These are phyloP conservation scores for Talaromyces sp. DNA, from an alignment of 2,329 filamentous ascomycete genomes.

Conservation along the genomic window DNA sequence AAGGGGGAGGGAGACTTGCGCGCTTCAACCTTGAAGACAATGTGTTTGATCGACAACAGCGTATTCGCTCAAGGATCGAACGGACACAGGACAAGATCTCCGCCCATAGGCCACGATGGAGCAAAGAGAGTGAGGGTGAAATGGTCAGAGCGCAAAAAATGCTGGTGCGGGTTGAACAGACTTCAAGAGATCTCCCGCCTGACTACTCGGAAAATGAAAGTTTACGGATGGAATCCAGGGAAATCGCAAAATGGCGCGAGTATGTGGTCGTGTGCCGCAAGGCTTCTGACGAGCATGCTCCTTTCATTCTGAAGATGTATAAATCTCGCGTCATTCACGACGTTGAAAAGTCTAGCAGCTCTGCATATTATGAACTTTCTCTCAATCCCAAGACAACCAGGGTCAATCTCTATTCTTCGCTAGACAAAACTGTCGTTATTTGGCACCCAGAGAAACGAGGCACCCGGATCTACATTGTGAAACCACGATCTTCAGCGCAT, in stretches of 20 bases:
- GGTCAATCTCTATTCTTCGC: slow-evolving; percentile 59
- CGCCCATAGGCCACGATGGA: slow-evolving; percentile 27
- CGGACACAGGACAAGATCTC: slow-evolving; percentile 31
- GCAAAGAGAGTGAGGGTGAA: slow-evolving; percentile 50
- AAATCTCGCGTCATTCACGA: slow-evolving; percentile 60
- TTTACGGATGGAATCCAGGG: slow-evolving; percentile 52
- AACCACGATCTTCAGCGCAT: slow-evolving; percentile 55
- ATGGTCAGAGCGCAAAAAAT: slow-evolving; percentile 65
- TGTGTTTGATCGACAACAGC: slow-evolving; percentile 34
- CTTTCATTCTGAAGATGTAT: slow-evolving; percentile 56
- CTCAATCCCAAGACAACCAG: slow-evolving; percentile 49
- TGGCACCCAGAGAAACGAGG: slow-evolving; percentile 52
- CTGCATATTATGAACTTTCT: slow-evolving; percentile 53
- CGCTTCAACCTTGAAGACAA: slow-evolving; percentile 42
- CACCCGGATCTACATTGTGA: slow-evolving; percentile 58
- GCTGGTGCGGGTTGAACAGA: slow-evolving; percentile 58
- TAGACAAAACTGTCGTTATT: slow-evolving; percentile 63
- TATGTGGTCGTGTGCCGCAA: slow-evolving; percentile 59
- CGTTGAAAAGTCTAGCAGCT: slow-evolving; percentile 49
- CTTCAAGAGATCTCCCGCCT: slow-evolving; percentile 47
- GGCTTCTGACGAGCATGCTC: slow-evolving; percentile 48
- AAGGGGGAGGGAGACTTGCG: slow-evolving; percentile 30
- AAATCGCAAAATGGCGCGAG: slow-evolving; percentile 61
- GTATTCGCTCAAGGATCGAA: slow-evolving; percentile 32
- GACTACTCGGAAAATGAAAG: slow-evolving; percentile 62